phyloP scores from a whole-genome alignment of 768 basidiomycete genomes.

The Antrodiella citrinella region DNA sequence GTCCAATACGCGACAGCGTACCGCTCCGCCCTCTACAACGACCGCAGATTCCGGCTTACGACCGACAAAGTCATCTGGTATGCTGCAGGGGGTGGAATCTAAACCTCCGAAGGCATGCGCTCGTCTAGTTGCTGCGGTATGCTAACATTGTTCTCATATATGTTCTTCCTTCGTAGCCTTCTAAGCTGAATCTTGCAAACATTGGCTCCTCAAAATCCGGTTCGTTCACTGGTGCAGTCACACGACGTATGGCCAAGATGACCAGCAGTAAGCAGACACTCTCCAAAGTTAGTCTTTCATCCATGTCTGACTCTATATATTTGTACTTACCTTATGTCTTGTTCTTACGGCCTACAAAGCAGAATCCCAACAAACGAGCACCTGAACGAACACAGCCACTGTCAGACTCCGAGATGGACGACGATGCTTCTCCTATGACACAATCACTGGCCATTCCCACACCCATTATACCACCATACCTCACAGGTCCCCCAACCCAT shows the following conservation, averaged over 20 bases:
- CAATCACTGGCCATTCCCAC: constrained; percentile 30
- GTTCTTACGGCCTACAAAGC: constrained; percentile 23
- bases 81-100: constrained; percentile 36
- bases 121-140: constrained; percentile 79
- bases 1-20: constrained; percentile 44
- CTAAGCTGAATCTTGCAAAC: background rate
- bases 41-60: constrained; percentile 27
- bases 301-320: background rate
- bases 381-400: constrained; percentile 46
- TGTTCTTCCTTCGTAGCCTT: constrained; percentile 15
- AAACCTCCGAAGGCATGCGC: constrained; percentile 77
- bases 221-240: background rate
- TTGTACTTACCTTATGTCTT: background rate
- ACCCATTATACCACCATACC: constrained; percentile 25
- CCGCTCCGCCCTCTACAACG: constrained; percentile 32
- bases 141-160: constrained; percentile 82
- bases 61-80: constrained; percentile 46
- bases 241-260: background rate
- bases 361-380: constrained; percentile 51
- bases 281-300: background rate
- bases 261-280: background rate
- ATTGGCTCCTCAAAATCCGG: background rate
- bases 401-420: constrained; percentile 71
- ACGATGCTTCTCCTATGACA: constrained; percentile 36
- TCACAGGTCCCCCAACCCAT: no score